Percentiles rank a stretch among this genome's conserved stretches.
Evolutionary conservation across 208 protist genomes (phyloP).

Genomic region (Lotmaria passim): DNA sequence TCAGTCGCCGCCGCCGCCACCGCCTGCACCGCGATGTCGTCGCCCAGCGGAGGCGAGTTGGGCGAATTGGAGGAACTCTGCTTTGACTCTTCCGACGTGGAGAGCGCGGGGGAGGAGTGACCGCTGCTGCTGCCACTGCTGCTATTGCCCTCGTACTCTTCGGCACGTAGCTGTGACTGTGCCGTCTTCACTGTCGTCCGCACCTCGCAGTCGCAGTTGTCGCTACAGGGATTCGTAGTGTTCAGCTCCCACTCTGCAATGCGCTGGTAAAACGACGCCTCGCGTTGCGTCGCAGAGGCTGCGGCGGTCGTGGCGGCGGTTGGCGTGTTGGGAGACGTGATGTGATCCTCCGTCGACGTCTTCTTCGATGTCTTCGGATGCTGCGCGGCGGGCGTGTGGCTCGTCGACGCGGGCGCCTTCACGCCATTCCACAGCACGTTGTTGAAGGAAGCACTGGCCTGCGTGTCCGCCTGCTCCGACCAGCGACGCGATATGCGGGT

Average conservation of each 20-base stretch:
- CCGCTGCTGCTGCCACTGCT: not conserved
- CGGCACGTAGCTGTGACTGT: not conserved
- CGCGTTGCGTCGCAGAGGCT: not conserved
- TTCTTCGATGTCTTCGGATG: not conserved
- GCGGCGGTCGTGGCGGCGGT: not conserved
- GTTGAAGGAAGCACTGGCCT: conserved; percentile 1
- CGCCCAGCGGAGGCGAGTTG: not conserved
- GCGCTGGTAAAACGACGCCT: conserved; percentile 12
- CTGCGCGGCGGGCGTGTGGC: not conserved
- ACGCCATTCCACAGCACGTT: conserved; percentile 10
- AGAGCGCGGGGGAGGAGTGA: conserved; percentile 8
- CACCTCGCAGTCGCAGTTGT: conserved; percentile 14
- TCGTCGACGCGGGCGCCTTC: not conserved
- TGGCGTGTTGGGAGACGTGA: too few relatives aligned
- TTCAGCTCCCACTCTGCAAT: conserved; percentile 13
- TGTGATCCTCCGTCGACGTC: not conserved
- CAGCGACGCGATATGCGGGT: not conserved
- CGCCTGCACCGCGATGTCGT: not conserved
- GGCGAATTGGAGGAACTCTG: conserved; percentile 14
- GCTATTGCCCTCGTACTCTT: not conserved
- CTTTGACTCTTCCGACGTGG: not conserved
- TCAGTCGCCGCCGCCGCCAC: not conserved
- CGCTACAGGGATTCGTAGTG: not conserved
- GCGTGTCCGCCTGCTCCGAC: conserved; percentile 11
- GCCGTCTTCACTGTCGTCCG: not conserved